Conservation (phyloP, 2,329 filamentous ascomycete genomes). For the Paecilomyces sp. region DNA sequence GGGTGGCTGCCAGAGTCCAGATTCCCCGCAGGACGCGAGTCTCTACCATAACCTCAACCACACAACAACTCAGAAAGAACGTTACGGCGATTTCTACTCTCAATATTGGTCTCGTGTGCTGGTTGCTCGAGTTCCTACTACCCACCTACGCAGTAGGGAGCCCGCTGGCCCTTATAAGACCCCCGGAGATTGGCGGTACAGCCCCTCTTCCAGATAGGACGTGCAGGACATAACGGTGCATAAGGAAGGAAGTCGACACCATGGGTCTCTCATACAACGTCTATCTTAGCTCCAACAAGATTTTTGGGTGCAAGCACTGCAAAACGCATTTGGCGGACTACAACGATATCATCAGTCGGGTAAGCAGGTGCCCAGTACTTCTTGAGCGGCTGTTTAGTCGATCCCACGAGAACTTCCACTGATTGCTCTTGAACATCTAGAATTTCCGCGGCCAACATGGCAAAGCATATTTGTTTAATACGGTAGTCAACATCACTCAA, state of each 20-base stretch:
- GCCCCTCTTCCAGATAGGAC: neutral
- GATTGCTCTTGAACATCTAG: slow-evolving; percentile 38
- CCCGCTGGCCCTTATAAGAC: neutral
- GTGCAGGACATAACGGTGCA: neutral
- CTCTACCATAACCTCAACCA: neutral
- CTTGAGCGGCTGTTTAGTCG: neutral
- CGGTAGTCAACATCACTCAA: slow-evolving; percentile 80
- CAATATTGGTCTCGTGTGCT: neutral
- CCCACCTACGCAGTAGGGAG: neutral
- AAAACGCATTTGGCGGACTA: slow-evolving; percentile 94
- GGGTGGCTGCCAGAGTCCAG: neutral
- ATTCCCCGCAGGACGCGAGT: neutral
- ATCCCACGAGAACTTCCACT: neutral
- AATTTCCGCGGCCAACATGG: slow-evolving; percentile 98
- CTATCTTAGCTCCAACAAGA: slow-evolving; percentile 77
- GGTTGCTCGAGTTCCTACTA: neutral
- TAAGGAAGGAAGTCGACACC: slow-evolving; percentile 1
- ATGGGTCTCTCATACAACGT: slow-evolving; percentile 92
- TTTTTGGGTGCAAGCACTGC: slow-evolving; percentile 90
- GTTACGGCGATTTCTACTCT: neutral
- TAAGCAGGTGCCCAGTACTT: slow-evolving; percentile 40
- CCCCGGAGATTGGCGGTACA: neutral
- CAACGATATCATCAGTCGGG: slow-evolving; percentile 90
- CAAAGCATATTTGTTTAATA: slow-evolving; percentile 94
- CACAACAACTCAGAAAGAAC: neutral